Conservation (phyloP, 352 stramenopile species). For the Pythium oligandrum region DNA sequence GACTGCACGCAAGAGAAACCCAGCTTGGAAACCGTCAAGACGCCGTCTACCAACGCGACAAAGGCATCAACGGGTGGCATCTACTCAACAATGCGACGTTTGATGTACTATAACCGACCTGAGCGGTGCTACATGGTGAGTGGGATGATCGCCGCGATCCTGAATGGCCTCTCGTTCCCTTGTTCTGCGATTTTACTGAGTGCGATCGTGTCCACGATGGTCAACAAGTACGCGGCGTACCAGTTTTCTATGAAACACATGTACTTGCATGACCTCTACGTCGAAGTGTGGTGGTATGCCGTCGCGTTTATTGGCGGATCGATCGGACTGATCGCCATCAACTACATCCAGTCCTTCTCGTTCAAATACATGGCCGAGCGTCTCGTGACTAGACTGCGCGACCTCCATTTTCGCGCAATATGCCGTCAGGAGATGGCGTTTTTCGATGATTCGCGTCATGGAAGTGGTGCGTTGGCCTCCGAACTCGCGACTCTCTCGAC, state of each 20-base stretch:
- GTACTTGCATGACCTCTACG: conserved; percentile 29
- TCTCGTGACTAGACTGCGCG: conserved; percentile 36
- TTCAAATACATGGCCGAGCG: conserved; percentile 55
- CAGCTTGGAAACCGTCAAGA: no score
- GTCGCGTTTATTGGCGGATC: conserved; percentile 31
- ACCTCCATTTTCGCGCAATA: conserved; percentile 36
- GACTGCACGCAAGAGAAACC: no score
- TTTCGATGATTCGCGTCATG: conserved; percentile 69
- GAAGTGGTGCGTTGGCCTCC: conserved; percentile 42
- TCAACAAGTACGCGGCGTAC: conserved; percentile 36
- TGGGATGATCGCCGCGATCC: conserved; percentile 7
- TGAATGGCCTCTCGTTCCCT: conserved; percentile 31
- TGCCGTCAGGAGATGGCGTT: conserved; percentile 50
- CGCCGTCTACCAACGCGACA: no score
- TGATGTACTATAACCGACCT: conserved; percentile 3
- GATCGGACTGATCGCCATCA: conserved; percentile 23
- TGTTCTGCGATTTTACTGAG: conserved; percentile 33
- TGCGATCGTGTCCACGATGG: conserved; percentile 42
- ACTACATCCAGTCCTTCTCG: conserved; percentile 32
- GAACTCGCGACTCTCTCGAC: conserved; percentile 49
- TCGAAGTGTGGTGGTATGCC: conserved; percentile 21
- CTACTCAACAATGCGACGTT: conserved; percentile 2
- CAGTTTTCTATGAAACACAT: conserved; percentile 16
- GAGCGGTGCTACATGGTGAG: conserved; percentile 8
- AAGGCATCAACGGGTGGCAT: no score